Base-by-base conservation (phyloP, 495 filamentous ascomycete genomes). In the Ramalina intermedia region DNA sequence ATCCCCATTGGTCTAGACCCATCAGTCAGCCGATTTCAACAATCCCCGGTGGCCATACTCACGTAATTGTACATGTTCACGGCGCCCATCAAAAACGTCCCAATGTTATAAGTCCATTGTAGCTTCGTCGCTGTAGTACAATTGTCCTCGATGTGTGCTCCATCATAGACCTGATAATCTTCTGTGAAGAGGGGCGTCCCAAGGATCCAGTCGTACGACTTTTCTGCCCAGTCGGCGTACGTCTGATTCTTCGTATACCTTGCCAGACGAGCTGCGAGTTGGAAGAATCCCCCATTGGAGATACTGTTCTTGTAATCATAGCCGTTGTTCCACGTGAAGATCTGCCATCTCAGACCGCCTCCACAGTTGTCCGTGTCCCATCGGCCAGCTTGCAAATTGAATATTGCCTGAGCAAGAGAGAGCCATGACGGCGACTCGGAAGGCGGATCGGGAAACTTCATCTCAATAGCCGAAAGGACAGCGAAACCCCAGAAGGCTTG, bases 61-160 rank as follows among this genome's bases (percentile, higher is more conserved):
- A 80, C 76, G 47, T 70, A 70, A 54, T 83, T 81, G 61, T 79
- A 81, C 75, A 87, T 81, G 52, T 77, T 78, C n/a, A 81, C 80
- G 1, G 76, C 71, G 9, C 79, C 82, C 26, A 76, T 74, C 3
- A 87, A 63, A 47, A 80, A 75, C 13, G 80, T 71, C 48, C 81
- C 83, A 41, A 78, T 72, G 51, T 86, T 87, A 54, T 85, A 82
- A 1, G 78, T 74, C 70, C 80, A 86, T 58, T 79, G 76, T n/a
- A 78, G 66, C 11, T 63, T 54, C 41, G 50, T 54, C 14, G 60
- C 55, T 27, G 48, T 43, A 1, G 53, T 55, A 48, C 66, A 69
- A 47, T 63, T 61, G 27, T 63, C 49, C 33, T 54, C 53, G 11
- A 58, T 59, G 37, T 63, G 56, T 2, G 60, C 58, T 13, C 81